Percentiles rank a stretch among this genome's conserved stretches.
Conservation (phyloP, 768 basidiomycete genomes). For the Psilocybe tampanensis region DNA sequence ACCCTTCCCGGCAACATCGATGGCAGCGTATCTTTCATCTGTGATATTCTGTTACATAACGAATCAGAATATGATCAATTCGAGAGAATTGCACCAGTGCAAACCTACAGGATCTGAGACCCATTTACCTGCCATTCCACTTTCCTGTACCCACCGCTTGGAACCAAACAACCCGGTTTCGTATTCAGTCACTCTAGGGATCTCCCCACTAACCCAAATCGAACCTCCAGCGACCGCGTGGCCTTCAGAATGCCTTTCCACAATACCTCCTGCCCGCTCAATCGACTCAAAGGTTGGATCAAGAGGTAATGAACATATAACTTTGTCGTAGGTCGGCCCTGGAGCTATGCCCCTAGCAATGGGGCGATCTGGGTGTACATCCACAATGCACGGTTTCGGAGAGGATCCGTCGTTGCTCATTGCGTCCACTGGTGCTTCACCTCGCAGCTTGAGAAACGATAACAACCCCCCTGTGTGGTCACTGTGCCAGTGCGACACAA, state of each 20-base stretch:
- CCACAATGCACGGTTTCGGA: conserved; percentile 51
- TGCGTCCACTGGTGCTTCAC: background rate
- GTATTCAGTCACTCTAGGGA: conserved; percentile 68
- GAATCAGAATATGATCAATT: background rate
- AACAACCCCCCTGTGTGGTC: conserved; percentile 78
- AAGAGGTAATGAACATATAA: conserved; percentile 59
- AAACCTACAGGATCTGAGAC: conserved; percentile 52
- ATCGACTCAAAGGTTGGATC: conserved; percentile 80
- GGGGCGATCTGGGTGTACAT: conserved; percentile 80
- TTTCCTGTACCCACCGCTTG: conserved; percentile 56
- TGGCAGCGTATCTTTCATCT: conserved; percentile 79
- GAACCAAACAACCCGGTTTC: conserved; percentile 73
- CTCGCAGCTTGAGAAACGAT: conserved; percentile 57
- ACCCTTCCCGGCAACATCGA: conserved; percentile 83
- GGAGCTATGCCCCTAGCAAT: conserved; percentile 73
- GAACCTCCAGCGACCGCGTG: conserved; percentile 66
- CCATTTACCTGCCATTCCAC: conserved; percentile 42
- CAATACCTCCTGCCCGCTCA: conserved; percentile 48
- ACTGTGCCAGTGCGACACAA: conserved; percentile 82
- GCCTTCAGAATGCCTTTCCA: conserved; percentile 59
- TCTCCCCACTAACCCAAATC: conserved; percentile 81
- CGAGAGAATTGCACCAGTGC: background rate
- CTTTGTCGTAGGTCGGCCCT: conserved; percentile 56
- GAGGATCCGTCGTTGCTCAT: conserved; percentile 5
- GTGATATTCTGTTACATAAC: conserved; percentile 58